Conservation (phyloP, 331 rosid genomes). For the Phaseolus coccineus region DNA sequence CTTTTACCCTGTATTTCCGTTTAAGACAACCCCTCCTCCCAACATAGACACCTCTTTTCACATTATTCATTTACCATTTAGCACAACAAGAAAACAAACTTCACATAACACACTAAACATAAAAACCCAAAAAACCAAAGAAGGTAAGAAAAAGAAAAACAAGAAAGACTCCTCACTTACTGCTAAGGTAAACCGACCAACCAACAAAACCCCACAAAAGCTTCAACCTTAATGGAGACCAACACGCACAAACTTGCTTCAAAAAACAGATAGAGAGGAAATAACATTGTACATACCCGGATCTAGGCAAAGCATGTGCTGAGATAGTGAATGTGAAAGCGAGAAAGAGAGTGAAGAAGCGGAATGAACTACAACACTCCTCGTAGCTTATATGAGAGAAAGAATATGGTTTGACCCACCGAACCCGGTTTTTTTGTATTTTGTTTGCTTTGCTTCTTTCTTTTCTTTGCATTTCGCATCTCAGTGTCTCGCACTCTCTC, state of each 20-base stretch:
- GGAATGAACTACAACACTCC: conserved; percentile 16
- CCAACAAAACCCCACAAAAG: conserved; percentile 36
- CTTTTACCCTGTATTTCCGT: conserved; percentile 26
- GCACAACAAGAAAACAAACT: conserved; percentile 16
- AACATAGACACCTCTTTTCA: conserved; percentile 22
- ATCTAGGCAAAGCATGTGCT: conserved; percentile 50
- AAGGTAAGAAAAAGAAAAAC: neutral
- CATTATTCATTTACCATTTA: conserved; percentile 19
- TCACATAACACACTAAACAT: conserved; percentile 20
- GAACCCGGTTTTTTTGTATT: conserved; percentile 44
- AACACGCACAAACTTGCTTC: neutral
- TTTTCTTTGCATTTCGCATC: conserved; percentile 31
- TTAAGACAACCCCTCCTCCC: conserved; percentile 19
- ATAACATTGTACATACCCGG: conserved; percentile 59
- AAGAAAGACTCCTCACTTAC: neutral
- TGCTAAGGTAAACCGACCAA: conserved; percentile 12
- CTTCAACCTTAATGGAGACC: conserved; percentile 22
- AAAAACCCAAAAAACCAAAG: neutral
- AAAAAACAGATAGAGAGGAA: conserved; percentile 5
- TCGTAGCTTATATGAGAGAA: neutral
- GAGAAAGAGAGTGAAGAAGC: conserved; percentile 7
- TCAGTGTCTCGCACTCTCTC: conserved; percentile 35
- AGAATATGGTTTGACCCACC: conserved; percentile 62
- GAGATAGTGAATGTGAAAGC: conserved; percentile 7
- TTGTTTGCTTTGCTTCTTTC: conserved; percentile 1